A percentile compares a stretch with the other conserved stretches of the same genome.
phyloP scores from a whole-genome alignment of 495 filamentous ascomycete species.

The Trichoderma erinaceum region DNA sequence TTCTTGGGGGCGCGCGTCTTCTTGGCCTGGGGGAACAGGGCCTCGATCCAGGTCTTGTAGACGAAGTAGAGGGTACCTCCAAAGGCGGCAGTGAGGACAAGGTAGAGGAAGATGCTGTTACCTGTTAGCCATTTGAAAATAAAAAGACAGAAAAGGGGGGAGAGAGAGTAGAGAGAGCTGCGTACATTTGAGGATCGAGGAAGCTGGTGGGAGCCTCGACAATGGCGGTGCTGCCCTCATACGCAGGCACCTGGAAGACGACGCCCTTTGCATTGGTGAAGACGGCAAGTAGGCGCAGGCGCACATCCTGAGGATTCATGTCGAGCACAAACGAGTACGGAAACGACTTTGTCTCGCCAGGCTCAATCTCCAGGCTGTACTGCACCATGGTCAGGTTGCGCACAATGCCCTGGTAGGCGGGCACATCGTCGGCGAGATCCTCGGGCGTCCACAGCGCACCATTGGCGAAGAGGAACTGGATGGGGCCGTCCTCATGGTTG shows the following conservation, averaged over 20 bases:
- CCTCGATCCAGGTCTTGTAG: constrained; percentile 94
- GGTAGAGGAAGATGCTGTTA: constrained; percentile 87
- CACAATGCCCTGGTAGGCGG: constrained; percentile 51
- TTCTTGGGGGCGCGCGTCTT: constrained; percentile 56
- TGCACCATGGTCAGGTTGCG: constrained; percentile 77
- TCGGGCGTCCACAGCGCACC: constrained; percentile 62
- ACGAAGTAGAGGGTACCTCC: constrained; percentile 84
- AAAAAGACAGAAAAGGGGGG: background rate
- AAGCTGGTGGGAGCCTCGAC: constrained; percentile 90
- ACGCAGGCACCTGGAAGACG: constrained; percentile 70
- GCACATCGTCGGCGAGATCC: constrained; percentile 42
- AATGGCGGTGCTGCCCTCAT: constrained; percentile 81
- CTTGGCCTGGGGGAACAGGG: constrained; percentile 91
- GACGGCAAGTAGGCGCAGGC: constrained; percentile 65
- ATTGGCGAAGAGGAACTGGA: constrained; percentile 70
- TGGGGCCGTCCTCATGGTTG: constrained; percentile 74
- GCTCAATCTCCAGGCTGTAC: constrained; percentile 69
- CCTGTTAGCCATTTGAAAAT: background rate
- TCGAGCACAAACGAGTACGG: constrained; percentile 84
- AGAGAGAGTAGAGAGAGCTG: constrained; percentile 10
- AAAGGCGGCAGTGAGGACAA: constrained; percentile 76
- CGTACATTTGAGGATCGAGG: constrained; percentile 94
- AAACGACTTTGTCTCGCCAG: constrained; percentile 67
- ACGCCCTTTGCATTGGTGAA: constrained; percentile 59
- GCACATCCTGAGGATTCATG: constrained; percentile 86